Evolutionary conservation across 2,329 filamentous ascomycete species (phyloP).

Genomic region (Aspergillus novoparasiticus): DNA sequence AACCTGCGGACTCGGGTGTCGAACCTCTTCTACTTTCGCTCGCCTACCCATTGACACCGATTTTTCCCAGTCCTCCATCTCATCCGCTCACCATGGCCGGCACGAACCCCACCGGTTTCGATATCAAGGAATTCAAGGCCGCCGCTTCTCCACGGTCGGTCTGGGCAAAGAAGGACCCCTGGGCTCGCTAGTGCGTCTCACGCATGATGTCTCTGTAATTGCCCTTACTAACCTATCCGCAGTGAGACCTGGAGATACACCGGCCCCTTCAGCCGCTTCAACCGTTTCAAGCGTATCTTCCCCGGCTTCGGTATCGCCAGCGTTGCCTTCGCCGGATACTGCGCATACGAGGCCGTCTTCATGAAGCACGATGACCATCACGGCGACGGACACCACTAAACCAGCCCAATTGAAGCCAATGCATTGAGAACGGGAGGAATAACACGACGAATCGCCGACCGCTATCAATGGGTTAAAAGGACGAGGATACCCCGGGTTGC

Average conservation of each 20-base stretch:
- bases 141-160: constrained; percentile 63
- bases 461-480: constrained; percentile 9
- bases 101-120: constrained; percentile 84
- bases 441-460: constrained; percentile 8
- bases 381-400: constrained; percentile 60
- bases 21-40: constrained; percentile 15
- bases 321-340: constrained; percentile 88
- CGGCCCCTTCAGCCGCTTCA: constrained; percentile 82
- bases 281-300: constrained; percentile 84
- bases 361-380: constrained; percentile 68
- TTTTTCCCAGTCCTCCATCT: constrained; percentile 20
- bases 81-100: constrained; percentile 50
- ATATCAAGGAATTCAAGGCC: constrained; percentile 76
- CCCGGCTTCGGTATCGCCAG: constrained; percentile 91
- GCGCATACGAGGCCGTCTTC: constrained; percentile 86
- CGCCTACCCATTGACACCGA: constrained; percentile 2
- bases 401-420: not conserved
- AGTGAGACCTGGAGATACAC: constrained; percentile 96
- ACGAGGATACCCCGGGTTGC: constrained; percentile 25
- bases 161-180: constrained; percentile 59
- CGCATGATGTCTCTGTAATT: not conserved
- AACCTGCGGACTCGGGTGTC: constrained; percentile 15
- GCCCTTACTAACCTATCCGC: constrained; percentile 24
- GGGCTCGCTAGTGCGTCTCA: constrained; percentile 60
- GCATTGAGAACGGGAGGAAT: constrained; percentile 5